A percentile compares a stretch with the other conserved stretches of the same genome.
Conservation (phyloP, 116 monocot species). For the Papilionanthe hybrid region DNA sequence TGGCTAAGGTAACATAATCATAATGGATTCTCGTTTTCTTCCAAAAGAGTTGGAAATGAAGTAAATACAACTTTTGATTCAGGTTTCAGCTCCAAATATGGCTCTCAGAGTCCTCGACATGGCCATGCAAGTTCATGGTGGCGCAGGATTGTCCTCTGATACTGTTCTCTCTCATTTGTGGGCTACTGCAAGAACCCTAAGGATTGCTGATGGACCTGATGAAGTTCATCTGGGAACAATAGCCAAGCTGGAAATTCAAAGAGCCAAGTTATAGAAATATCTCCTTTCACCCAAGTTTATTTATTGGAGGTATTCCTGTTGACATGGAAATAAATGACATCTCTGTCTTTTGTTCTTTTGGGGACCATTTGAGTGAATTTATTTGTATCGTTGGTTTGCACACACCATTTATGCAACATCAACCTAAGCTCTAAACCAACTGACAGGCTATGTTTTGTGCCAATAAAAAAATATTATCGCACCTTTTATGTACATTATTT, state of each 20-base stretch:
- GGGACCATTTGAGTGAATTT: no score
- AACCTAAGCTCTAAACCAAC: no score
- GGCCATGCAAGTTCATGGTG: slow-evolving; percentile 98
- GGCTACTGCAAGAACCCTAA: slow-evolving; percentile 78
- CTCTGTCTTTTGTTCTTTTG: not conserved
- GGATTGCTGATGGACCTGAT: slow-evolving; percentile 97
- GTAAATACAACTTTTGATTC: not conserved
- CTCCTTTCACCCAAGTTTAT: not conserved
- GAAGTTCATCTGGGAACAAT: slow-evolving; percentile 98
- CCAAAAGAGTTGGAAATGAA: not conserved
- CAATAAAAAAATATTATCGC: no score
- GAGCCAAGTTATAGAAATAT: slow-evolving; percentile 46
- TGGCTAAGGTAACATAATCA: slow-evolving; percentile 71
- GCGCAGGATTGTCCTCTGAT: slow-evolving; percentile 80
- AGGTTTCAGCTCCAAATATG: slow-evolving; percentile 98
- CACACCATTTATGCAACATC: no score
- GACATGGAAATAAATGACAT: no score
- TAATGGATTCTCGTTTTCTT: not conserved
- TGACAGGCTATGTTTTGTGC: no score
- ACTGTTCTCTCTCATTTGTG: slow-evolving; percentile 86
- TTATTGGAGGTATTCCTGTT: no score
- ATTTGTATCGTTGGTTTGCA: no score
- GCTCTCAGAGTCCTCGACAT: slow-evolving; percentile 82
- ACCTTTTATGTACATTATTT: no score
- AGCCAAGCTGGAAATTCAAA: slow-evolving; percentile 77